Percentiles rank a stretch among this genome's conserved stretches.
These are phyloP conservation scores for Aquanectria penicillioides DNA, from an alignment of 2,329 filamentous ascomycete genomes.

Conservation along the genomic window DNA sequence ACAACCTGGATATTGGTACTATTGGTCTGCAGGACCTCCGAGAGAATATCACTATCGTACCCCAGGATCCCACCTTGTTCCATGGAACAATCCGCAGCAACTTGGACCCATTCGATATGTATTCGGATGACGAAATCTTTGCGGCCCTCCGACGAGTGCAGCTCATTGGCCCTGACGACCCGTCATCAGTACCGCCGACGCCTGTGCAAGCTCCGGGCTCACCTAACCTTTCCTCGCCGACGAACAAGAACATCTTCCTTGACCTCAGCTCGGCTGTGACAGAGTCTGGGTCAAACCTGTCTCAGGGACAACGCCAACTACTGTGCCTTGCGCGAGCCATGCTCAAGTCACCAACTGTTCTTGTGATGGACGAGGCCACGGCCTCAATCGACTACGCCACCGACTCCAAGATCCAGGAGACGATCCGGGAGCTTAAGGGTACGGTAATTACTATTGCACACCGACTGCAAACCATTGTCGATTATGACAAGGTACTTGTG, in stretches of 20 bases:
- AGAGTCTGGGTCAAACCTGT: constrained; percentile 93
- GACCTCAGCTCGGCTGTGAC: constrained; percentile 85
- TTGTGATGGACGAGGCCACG: constrained; percentile 99
- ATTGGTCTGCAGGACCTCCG: constrained; percentile 95
- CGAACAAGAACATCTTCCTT: constrained; percentile 95
- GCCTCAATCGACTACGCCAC: constrained; percentile 97
- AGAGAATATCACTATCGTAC: constrained; percentile 95
- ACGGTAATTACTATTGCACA: constrained; percentile 98
- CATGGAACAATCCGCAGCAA: constrained; percentile 92
- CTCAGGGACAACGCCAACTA: constrained; percentile 94
- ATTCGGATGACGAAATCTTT: constrained; percentile 92
- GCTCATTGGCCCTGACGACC: constrained; percentile 74
- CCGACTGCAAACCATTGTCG: constrained; percentile 93
- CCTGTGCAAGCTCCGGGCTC: constrained; percentile 39
- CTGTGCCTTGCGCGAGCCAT: constrained; percentile 93
- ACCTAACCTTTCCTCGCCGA: constrained; percentile 53
- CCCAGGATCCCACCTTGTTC: constrained; percentile 95
- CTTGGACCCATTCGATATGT: constrained; percentile 89
- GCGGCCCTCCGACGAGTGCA: constrained; percentile 87
- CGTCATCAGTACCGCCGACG: constrained; percentile 42
- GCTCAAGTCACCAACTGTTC: constrained; percentile 87
- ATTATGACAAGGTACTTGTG: constrained; percentile 97
- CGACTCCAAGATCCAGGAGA: constrained; percentile 95
- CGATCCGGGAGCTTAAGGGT: constrained; percentile 90
- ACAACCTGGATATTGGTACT: constrained; percentile 86